Conservation (phyloP, 768 basidiomycete genomes). For the Filobasidium wieringae region DNA sequence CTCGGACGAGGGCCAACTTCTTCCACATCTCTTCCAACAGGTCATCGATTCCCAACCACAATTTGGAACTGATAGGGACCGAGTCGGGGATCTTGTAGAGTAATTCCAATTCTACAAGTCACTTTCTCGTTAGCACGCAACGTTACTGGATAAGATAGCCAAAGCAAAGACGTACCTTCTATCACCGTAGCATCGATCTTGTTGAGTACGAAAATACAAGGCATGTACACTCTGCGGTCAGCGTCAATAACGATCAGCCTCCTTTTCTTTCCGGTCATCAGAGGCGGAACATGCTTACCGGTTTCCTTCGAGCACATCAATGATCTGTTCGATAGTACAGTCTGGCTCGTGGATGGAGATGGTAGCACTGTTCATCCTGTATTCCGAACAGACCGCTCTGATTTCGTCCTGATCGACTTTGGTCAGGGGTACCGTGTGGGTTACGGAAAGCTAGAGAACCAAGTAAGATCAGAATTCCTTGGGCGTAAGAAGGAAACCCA, state of each 20-base stretch:
- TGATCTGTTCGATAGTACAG: slow-evolving; percentile 87
- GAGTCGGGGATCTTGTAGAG: slow-evolving; percentile 80
- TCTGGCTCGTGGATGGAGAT: slow-evolving; percentile 84
- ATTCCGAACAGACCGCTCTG: slow-evolving; percentile 86
- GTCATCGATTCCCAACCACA: slow-evolving; percentile 96
- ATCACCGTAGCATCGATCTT: slow-evolving; percentile 97
- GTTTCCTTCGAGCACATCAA: slow-evolving; percentile 95
- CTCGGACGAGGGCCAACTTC: slow-evolving; percentile 78
- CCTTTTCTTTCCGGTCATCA: neutral
- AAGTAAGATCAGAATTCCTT: neutral
- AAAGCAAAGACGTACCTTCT: slow-evolving; percentile 42
- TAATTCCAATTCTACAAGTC: slow-evolving; percentile 61
- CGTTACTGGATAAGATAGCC: neutral
- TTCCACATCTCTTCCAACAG: slow-evolving; percentile 88
- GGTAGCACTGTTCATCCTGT: slow-evolving; percentile 70
- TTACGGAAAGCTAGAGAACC: slow-evolving; percentile 62
- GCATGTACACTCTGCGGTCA: slow-evolving; percentile 67
- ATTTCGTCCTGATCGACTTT: slow-evolving; percentile 94
- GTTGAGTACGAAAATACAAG: slow-evolving; percentile 67
- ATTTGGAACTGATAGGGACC: slow-evolving; percentile 76
- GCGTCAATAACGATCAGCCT: neutral
- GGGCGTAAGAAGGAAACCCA: neutral
- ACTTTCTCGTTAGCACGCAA: neutral
- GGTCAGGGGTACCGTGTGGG: slow-evolving; percentile 90
- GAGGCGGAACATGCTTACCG: no score